Evolutionary conservation across 2,329 filamentous ascomycete species (phyloP), one percentile per base, ranked within the genome.

Genomic region (Pyrenophora seminiperda): DNA sequence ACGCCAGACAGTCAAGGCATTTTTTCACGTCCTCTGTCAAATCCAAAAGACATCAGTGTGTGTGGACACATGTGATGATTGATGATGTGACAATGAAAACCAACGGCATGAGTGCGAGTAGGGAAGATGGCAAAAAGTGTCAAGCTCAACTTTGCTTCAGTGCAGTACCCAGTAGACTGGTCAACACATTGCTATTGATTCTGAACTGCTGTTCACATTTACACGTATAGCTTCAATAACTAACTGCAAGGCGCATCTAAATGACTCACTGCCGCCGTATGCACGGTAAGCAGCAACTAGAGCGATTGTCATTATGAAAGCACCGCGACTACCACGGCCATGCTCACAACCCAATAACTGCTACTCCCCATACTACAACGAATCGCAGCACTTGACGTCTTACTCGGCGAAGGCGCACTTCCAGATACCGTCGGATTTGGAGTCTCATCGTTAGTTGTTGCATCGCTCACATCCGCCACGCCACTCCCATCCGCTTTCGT

Each of bases 401-500:
- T 40, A 13, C 39, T 54, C n/a, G 58, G 47, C 15, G 42, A 33
- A 6, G 58, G 51, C 4, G 40, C 39, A 19, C 39, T 46, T 31
- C 42, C 54, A 29, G 57, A 44, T n/a, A 19, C 48, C 5, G 53
- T 55, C 9, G 44, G 39, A 17, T 34, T 55, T 13, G 59, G 50
- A 30, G 47, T 41, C 20, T 57, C 38, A 32, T 58, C 56, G 41
- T 50, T 47, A 34, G 45, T 46, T 20, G 56, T 39, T 40, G 58
- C 55, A 44, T 52, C 61, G 11, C 51, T 56, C 15, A 68, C 64
- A 33, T 61, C 59, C 29, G 66, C 61, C 13, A 66, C 62, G 31
- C 61, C 59, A 22, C 59, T 63, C 7, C 71, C 72, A 54, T 73
- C 66, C 10, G 60, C 53, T 30, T 56, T 63, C 1, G 62, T 66